Percentiles rank a stretch among this genome's conserved stretches.
Evolutionary conservation across 2,329 filamentous ascomycete species (phyloP).

Genomic region (Chaetomium strumarium): DNA sequence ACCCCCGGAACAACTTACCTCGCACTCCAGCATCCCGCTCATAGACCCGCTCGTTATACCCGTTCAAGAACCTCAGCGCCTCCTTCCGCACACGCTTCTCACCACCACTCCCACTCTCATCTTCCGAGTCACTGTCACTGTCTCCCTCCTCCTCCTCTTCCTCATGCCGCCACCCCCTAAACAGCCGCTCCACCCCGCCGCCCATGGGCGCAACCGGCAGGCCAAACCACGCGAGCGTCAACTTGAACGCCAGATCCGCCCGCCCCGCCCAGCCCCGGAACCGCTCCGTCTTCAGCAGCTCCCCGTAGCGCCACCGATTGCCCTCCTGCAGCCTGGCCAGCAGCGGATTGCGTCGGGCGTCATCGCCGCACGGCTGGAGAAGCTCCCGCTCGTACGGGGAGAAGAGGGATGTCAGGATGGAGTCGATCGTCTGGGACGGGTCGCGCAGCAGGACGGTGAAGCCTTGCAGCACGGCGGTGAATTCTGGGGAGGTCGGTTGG

Average conservation of each 20-base stretch:
- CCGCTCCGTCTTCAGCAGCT: slow-evolving; percentile 9
- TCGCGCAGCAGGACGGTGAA: slow-evolving; percentile 10
- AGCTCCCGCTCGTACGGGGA: slow-evolving; percentile 19
- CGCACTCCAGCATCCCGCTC: slow-evolving; percentile 13
- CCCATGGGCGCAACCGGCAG: slow-evolving; percentile 39
- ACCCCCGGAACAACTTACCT: slow-evolving; percentile 7
- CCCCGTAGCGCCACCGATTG: slow-evolving; percentile 12
- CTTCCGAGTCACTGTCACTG: slow-evolving; percentile 1
- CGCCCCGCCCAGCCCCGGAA: slow-evolving; percentile 13
- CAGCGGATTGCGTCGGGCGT: neutral
- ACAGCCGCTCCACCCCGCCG: neutral
- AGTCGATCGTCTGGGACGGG: slow-evolving; percentile 30
- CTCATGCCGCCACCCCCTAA: neutral
- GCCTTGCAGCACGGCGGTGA: slow-evolving; percentile 1
- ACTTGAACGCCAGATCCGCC: slow-evolving; percentile 33
- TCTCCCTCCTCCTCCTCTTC: slow-evolving; percentile 18
- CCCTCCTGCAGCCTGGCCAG: slow-evolving; percentile 17
- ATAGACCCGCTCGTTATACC: slow-evolving; percentile 15
- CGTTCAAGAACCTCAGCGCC: slow-evolving; percentile 20
- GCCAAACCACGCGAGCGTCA: slow-evolving; percentile 44
- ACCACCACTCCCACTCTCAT: neutral
- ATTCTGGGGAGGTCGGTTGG: slow-evolving; percentile 8
- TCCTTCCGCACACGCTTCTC: neutral
- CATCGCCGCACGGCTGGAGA: slow-evolving; percentile 6
- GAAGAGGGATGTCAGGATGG: slow-evolving; percentile 23